phyloP scores from a whole-genome alignment of 306 rosid species.

The Lathyrus aphaca region DNA sequence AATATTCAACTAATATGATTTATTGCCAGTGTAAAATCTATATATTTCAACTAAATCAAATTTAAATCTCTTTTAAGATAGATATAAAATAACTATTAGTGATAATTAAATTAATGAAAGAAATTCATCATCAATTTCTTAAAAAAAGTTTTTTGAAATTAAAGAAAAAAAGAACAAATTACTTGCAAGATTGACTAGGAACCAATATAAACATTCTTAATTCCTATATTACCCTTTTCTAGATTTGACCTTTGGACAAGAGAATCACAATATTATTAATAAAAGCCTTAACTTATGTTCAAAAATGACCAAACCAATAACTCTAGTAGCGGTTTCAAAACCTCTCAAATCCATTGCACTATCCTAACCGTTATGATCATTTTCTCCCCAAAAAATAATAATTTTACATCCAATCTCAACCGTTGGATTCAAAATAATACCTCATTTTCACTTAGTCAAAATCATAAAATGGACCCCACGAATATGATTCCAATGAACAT shows the following conservation, averaged over 20 bases:
- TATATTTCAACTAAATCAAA: too few relatives aligned
- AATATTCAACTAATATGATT: too few relatives aligned
- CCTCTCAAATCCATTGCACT: neutral
- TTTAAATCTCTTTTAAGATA: too few relatives aligned
- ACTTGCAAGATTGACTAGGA: too few relatives aligned
- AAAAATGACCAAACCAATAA: constrained; percentile 13
- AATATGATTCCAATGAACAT: constrained; percentile 52
- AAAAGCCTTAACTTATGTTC: constrained; percentile 1
- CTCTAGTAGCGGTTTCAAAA: constrained; percentile 2
- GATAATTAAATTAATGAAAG: too few relatives aligned
- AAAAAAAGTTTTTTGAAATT: too few relatives aligned
- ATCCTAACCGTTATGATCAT: constrained; percentile 37
- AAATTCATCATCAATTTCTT: too few relatives aligned
- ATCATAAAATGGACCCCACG: constrained; percentile 54
- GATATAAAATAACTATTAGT: too few relatives aligned
- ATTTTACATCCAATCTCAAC: constrained; percentile 40
- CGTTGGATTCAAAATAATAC: constrained; percentile 40
- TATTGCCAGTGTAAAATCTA: too few relatives aligned
- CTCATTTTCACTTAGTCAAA: constrained; percentile 47
- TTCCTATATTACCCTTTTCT: neutral
- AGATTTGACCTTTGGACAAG: constrained; percentile 2
- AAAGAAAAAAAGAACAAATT: too few relatives aligned
- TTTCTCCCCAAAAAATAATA: constrained; percentile 18
- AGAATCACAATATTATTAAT: neutral
- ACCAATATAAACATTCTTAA: neutral